Percentiles rank a stretch among this genome's conserved stretches.
Evolutionary conservation across 1,139 yeast genomes (phyloP).

Genomic region (Protomyces inundatus): DNA sequence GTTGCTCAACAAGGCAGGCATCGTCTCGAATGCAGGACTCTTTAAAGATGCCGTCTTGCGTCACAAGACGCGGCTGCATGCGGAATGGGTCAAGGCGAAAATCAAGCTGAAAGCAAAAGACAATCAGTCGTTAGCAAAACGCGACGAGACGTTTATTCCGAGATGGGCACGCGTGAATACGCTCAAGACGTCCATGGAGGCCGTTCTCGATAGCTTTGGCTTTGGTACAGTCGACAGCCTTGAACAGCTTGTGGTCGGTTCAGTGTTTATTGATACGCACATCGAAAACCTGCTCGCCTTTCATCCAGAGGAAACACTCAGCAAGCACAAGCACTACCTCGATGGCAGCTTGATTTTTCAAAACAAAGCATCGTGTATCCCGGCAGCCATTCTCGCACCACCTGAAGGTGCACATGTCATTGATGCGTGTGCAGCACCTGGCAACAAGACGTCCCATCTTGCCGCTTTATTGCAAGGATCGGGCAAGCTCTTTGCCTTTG

Average conservation of each 20-base stretch:
- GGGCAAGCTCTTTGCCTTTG: slow-evolving; percentile 68
- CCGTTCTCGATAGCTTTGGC: slow-evolving; percentile 46
- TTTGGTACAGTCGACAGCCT: slow-evolving; percentile 43
- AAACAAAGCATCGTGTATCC: slow-evolving; percentile 95
- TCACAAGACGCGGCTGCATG: slow-evolving; percentile 72
- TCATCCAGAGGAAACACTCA: slow-evolving; percentile 34
- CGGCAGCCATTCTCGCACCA: slow-evolving; percentile 74
- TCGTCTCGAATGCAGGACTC: slow-evolving; percentile 84
- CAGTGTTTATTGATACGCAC: slow-evolving; percentile 32
- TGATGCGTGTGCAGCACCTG: slow-evolving; percentile 98
- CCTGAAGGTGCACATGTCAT: slow-evolving; percentile 54
- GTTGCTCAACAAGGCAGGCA: slow-evolving; percentile 67
- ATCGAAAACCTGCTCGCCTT: slow-evolving; percentile 77
- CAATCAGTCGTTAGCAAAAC: slow-evolving; percentile 23
- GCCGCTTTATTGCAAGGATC: slow-evolving; percentile 53
- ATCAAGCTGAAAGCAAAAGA: slow-evolving; percentile 37
- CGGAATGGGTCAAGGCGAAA: slow-evolving; percentile 74
- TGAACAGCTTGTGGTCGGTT: slow-evolving; percentile 51
- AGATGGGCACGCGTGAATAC: slow-evolving; percentile 83
- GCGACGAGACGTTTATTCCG: slow-evolving; percentile 47
- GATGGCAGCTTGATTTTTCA: slow-evolving; percentile 81
- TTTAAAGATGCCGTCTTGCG: slow-evolving; percentile 73
- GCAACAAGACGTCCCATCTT: slow-evolving; percentile 90
- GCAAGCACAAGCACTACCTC: slow-evolving; percentile 43
- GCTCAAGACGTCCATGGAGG: slow-evolving; percentile 44